Percentiles rank a stretch among this genome's conserved stretches.
phyloP scores from a whole-genome alignment of 768 basidiomycete genomes.

The Lactarius indigo region DNA sequence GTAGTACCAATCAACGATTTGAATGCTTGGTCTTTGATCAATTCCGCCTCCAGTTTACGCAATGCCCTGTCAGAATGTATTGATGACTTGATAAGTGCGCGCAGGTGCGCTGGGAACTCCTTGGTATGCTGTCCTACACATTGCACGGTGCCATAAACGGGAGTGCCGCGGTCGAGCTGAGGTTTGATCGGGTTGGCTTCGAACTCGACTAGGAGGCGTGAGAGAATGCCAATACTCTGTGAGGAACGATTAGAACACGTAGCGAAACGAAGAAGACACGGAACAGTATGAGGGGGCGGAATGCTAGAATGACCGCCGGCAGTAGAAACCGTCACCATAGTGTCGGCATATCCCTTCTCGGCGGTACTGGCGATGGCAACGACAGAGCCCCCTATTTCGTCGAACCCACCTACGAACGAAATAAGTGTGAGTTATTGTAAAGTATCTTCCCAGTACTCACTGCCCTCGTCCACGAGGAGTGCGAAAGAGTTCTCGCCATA shows the following conservation, averaged over 20 bases:
- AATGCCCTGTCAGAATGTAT: conserved; percentile 27
- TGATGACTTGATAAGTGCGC: conserved; percentile 29
- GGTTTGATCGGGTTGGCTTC: conserved; percentile 13
- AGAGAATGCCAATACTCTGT: conserved; percentile 51
- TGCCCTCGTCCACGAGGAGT: conserved; percentile 60
- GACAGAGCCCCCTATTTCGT: conserved; percentile 31
- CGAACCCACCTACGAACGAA: conserved; percentile 29
- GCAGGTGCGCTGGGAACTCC: conserved; percentile 32
- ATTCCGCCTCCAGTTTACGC: conserved; percentile 32
- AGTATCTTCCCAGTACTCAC: conserved; percentile 27
- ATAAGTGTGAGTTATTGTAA: not conserved
- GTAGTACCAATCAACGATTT: conserved; percentile 36
- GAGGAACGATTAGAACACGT: not conserved
- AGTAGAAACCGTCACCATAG: conserved; percentile 41
- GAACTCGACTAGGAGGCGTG: conserved; percentile 24
- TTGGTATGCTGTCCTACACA: conserved; percentile 44
- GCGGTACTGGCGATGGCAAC: conserved; percentile 30
- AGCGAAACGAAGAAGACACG: conserved; percentile 15
- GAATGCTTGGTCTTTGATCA: conserved; percentile 28
- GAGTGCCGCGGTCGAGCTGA: conserved; percentile 32
- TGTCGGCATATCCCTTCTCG: conserved; percentile 45
- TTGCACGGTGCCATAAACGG: conserved; percentile 35
- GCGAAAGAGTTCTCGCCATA: conserved; percentile 51
- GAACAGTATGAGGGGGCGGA: conserved; percentile 50
- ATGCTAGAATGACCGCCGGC: conserved; percentile 55